Percentiles rank a stretch among this genome's conserved stretches.
These are phyloP conservation scores for Biscogniauxia mediterranea DNA, from an alignment of 2,329 filamentous ascomycete species.

Conservation along the genomic window DNA sequence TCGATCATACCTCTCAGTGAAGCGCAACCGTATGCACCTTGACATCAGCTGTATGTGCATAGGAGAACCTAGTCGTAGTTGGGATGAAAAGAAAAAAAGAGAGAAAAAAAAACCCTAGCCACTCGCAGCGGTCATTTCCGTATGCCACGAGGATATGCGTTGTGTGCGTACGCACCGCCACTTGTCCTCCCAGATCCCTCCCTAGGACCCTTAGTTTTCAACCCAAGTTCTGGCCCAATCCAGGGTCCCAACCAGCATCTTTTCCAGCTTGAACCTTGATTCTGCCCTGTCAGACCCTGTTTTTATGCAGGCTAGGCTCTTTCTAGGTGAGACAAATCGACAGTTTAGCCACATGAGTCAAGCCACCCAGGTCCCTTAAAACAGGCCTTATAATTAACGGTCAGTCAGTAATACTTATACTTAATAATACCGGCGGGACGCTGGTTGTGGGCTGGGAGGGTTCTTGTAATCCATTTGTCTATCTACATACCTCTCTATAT, in stretches of 20 bases:
- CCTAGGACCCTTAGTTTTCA: conserved; percentile 8
- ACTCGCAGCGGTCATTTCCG: conserved; percentile 24
- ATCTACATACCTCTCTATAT: no score
- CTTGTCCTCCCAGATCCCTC: conserved; percentile 13
- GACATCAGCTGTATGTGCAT: background rate
- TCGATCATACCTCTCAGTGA: background rate
- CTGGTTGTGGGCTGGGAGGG: background rate
- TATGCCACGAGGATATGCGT: conserved; percentile 13
- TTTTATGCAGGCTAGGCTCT: conserved; percentile 18
- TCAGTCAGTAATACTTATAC: conserved; percentile 1
- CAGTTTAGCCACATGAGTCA: conserved; percentile 33
- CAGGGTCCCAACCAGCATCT: background rate
- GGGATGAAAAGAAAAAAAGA: background rate
- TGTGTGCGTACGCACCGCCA: conserved; percentile 31
- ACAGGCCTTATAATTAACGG: conserved; percentile 20
- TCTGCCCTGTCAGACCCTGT: conserved; percentile 22
- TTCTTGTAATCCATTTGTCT: background rate
- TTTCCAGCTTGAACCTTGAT: conserved; percentile 16
- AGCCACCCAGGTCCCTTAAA: conserved; percentile 31
- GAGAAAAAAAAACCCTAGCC: conserved; percentile 1
- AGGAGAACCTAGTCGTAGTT: background rate
- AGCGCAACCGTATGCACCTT: background rate
- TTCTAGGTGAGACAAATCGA: conserved; percentile 10
- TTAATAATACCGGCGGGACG: conserved; percentile 7
- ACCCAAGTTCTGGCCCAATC: background rate